Conservation (phyloP, 345 rosid genomes). For the Gossypium ekmanianum region DNA sequence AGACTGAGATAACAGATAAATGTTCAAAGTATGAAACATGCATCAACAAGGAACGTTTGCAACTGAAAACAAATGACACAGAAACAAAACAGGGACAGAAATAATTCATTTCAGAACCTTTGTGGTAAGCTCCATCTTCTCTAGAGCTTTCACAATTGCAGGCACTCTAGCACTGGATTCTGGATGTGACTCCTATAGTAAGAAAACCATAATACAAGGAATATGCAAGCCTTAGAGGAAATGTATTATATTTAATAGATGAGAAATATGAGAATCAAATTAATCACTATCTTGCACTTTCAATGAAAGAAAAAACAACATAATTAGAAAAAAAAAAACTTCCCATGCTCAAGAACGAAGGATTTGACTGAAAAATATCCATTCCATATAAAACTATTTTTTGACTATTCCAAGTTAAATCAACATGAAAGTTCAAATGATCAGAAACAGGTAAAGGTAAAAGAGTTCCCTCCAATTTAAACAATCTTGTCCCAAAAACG, state of each 20-base stretch:
- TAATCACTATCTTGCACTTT: background rate
- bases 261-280: background rate
- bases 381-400: background rate
- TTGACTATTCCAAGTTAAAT: background rate
- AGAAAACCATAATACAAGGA: conserved; percentile 8
- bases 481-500: background rate
- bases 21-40: no score
- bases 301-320: background rate
- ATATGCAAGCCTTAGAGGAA: background rate
- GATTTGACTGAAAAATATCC: background rate
- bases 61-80: background rate
- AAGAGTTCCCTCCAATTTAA: background rate
- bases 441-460: background rate
- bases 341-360: background rate
- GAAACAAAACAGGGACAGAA: background rate
- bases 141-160: conserved; percentile 76
- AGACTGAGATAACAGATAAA: background rate
- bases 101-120: conserved; percentile 38
- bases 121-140: conserved; percentile 66
- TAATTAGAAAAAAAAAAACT: background rate
- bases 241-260: background rate
- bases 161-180: conserved; percentile 92
- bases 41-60: background rate
- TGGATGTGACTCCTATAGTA: conserved; percentile 77
- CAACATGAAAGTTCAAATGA: background rate